Evolutionary conservation across 2,329 filamentous ascomycete species (phyloP).

Genomic region (Madurella fahalii): DNA sequence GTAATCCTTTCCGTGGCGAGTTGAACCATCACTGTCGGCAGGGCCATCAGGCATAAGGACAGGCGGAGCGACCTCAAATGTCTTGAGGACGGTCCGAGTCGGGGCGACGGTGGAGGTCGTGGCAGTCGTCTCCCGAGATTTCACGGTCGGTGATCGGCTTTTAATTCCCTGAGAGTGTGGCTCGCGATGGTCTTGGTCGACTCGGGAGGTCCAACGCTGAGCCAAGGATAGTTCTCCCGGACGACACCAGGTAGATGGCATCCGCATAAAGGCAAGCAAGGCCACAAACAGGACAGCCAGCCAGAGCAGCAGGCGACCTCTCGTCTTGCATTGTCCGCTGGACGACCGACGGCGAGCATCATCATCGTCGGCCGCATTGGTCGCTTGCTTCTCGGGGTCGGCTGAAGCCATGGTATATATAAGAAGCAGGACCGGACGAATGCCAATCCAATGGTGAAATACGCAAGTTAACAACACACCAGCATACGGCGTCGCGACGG

Average conservation of each 20-base stretch:
- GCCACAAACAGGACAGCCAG: neutral
- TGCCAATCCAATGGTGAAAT: neutral
- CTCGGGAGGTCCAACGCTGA: neutral
- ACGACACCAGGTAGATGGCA: neutral
- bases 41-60: constrained; percentile 49
- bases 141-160: constrained; percentile 2
- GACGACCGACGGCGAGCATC: neutral
- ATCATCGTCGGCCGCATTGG: neutral
- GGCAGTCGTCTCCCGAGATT: constrained; percentile 1
- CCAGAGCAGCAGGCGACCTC: neutral
- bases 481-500: too few relatives aligned
- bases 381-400: constrained; percentile 12
- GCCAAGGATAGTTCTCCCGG: neutral
- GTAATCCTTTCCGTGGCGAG: constrained; percentile 25
- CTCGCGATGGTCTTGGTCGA: neutral
- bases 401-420: constrained; percentile 4
- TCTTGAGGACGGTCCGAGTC: constrained; percentile 46
- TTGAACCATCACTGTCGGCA: constrained; percentile 35
- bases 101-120: constrained; percentile 25
- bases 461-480: neutral
- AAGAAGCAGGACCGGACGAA: neutral
- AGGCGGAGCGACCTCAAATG: constrained; percentile 67
- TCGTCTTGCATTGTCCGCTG: neutral
- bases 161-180: neutral
- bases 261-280: neutral